These are phyloP conservation scores for Mucor irregularis DNA, from an alignment of 371 early-diverging fungal genomes.

Conservation along the genomic window DNA sequence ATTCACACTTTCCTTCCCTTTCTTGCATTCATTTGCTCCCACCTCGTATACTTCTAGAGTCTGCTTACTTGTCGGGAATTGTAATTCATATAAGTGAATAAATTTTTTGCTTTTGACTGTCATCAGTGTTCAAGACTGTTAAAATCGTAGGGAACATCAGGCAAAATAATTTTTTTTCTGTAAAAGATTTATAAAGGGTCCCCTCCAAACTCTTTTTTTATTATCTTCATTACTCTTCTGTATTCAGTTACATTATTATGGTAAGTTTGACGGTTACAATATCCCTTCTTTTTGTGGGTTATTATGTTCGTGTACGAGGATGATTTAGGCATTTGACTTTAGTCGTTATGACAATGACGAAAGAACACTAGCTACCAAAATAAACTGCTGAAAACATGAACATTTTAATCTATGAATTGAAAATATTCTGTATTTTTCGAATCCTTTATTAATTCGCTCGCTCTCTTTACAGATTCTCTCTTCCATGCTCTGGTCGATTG, in stretches of 20 bases:
- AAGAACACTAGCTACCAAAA: slow-evolving; percentile 47
- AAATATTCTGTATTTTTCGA: slow-evolving; percentile 1
- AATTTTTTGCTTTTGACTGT: too few relatives aligned
- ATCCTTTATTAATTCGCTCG: neutral
- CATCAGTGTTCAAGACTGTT: too few relatives aligned
- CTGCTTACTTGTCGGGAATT: too few relatives aligned
- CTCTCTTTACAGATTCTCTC: neutral
- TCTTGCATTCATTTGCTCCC: too few relatives aligned
- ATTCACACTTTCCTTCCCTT: too few relatives aligned
- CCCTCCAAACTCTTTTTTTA: neutral
- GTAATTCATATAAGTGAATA: too few relatives aligned
- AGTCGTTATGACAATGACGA: slow-evolving; percentile 44
- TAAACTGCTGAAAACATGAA: slow-evolving; percentile 27
- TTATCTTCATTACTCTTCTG: too few relatives aligned
- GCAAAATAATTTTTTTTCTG: neutral
- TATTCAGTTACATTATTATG: neutral
- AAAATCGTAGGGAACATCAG: too few relatives aligned
- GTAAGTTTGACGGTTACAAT: neutral
- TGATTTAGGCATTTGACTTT: slow-evolving; percentile 57
- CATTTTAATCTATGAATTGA: too few relatives aligned
- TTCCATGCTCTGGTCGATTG: too few relatives aligned
- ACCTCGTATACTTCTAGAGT: too few relatives aligned
- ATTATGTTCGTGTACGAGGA: slow-evolving; percentile 27
- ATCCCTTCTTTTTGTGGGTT: neutral
- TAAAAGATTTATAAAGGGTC: neutral